These are phyloP conservation scores for Phytophthora sp. DNA, from an alignment of 352 stramenopile species.

Conservation along the genomic window DNA sequence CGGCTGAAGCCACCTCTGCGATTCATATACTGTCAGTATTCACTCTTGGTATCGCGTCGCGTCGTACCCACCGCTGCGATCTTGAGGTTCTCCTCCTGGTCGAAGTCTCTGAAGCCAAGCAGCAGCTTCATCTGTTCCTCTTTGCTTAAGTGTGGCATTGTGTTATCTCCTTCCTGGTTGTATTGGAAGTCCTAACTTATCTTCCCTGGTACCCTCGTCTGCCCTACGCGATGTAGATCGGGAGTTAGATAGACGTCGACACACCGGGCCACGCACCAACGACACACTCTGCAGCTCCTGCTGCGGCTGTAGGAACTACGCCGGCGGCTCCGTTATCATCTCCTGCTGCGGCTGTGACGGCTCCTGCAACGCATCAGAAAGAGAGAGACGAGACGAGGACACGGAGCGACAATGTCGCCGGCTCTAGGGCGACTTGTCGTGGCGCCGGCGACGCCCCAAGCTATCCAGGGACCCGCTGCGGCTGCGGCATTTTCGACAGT, in stretches of 20 bases:
- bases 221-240: conserved; percentile 7
- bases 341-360: conserved; percentile 37
- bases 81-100: conserved; percentile 91
- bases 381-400: conserved; percentile 40
- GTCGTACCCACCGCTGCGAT: conserved; percentile 80
- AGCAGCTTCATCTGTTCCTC: conserved; percentile 52
- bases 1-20: conserved; percentile 95
- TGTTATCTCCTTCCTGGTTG: conserved; percentile 51
- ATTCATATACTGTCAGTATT: conserved; percentile 99
- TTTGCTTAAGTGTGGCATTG: conserved; percentile 44
- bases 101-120: conserved; percentile 73
- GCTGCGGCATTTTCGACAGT: conserved; percentile 36
- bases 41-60: conserved; percentile 91
- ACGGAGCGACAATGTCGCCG: conserved; percentile 33
- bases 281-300: conserved; percentile 28
- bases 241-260: conserved; percentile 13
- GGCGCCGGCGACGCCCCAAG: conserved; percentile 47
- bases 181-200: conserved; percentile 54
- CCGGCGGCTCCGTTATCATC: conserved; percentile 14
- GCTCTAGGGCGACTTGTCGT: conserved; percentile 23
- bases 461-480: conserved; percentile 72
- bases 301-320: conserved; percentile 37
- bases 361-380: conserved; percentile 38
- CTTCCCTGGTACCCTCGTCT: background rate
- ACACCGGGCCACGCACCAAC: no score